Percentiles rank a stretch among this genome's conserved stretches.
phyloP scores from a whole-genome alignment of 2,329 filamentous ascomycete genomes.

The Xylariaceae sp. region DNA sequence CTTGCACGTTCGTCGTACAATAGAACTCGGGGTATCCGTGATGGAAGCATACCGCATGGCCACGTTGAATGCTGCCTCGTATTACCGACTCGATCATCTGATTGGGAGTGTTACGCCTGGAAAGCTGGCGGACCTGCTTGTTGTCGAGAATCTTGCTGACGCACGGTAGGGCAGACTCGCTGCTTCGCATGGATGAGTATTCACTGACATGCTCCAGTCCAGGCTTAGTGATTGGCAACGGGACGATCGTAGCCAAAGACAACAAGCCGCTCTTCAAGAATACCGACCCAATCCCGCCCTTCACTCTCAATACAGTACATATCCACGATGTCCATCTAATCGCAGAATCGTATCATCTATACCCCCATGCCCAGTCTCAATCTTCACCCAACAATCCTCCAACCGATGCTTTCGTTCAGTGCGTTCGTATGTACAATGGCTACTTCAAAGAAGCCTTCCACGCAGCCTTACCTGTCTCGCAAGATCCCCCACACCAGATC shows the following conservation, averaged over 20 bases:
- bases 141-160: slow-evolving; percentile 12
- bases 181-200: background rate
- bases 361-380: background rate
- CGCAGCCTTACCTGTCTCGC: slow-evolving; percentile 5
- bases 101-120: slow-evolving; percentile 18
- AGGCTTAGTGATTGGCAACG: slow-evolving; percentile 16
- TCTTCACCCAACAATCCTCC: slow-evolving; percentile 6
- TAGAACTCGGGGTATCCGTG: slow-evolving; percentile 10
- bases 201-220: slow-evolving; percentile 8
- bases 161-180: slow-evolving; percentile 5
- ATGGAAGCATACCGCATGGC: slow-evolving; percentile 18
- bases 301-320: slow-evolving; percentile 15
- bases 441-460: slow-evolving; percentile 23
- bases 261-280: slow-evolving; percentile 17
- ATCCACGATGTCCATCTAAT: slow-evolving; percentile 6
- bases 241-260: slow-evolving; percentile 13
- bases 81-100: slow-evolving; percentile 17
- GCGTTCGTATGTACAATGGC: slow-evolving; percentile 22
- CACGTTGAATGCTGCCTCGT: slow-evolving; percentile 15
- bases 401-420: slow-evolving; percentile 15
- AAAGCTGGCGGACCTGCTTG: slow-evolving; percentile 14
- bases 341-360: slow-evolving; percentile 4
- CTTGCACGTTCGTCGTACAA: slow-evolving; percentile 14
- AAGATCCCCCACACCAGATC: slow-evolving; percentile 1
- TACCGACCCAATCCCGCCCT: slow-evolving; percentile 12